Conservation (phyloP, 108 stramenopile species). For the Skeletonema grethae region DNA sequence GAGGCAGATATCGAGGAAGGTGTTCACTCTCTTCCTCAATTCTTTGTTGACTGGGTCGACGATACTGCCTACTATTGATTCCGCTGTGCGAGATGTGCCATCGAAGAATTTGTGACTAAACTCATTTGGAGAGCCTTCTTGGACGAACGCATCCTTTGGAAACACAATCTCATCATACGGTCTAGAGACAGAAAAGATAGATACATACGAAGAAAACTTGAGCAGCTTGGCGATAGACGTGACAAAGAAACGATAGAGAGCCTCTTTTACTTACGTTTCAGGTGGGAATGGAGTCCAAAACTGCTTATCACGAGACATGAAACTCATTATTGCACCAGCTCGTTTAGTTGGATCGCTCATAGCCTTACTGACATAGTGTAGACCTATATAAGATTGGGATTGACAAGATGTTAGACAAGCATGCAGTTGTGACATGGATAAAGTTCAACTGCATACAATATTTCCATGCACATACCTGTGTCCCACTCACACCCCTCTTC, state of each 20-base stretch:
- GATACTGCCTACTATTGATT: constrained; percentile 9
- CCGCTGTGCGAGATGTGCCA: constrained; percentile 19
- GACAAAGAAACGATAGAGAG: background rate
- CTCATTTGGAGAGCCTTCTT: constrained; percentile 36
- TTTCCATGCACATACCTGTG: constrained; percentile 41
- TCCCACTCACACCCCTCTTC: constrained; percentile 54
- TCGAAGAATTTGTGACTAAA: constrained; percentile 40
- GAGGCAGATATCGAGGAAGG: constrained; percentile 33
- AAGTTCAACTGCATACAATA: no score
- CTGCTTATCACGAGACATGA: constrained; percentile 45
- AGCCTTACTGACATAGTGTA: constrained; percentile 49
- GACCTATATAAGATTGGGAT: background rate
- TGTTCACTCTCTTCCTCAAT: constrained; percentile 27
- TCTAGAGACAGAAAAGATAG: background rate
- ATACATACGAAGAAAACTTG: background rate
- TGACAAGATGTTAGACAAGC: background rate
- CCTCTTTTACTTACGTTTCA: background rate
- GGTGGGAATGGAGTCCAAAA: constrained; percentile 32
- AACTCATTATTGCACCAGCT: constrained; percentile 46
- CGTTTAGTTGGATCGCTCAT: constrained; percentile 39
- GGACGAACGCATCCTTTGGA: constrained; percentile 26
- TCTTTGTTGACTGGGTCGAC: constrained; percentile 31
- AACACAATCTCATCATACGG: constrained; percentile 52
- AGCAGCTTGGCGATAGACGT: background rate
- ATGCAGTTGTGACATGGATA: no score